Percentiles rank a stretch among this genome's conserved stretches.
These are phyloP conservation scores for Gonapodya prolifera DNA, from an alignment of 192 early-diverging fungal genomes.

Conservation along the genomic window DNA sequence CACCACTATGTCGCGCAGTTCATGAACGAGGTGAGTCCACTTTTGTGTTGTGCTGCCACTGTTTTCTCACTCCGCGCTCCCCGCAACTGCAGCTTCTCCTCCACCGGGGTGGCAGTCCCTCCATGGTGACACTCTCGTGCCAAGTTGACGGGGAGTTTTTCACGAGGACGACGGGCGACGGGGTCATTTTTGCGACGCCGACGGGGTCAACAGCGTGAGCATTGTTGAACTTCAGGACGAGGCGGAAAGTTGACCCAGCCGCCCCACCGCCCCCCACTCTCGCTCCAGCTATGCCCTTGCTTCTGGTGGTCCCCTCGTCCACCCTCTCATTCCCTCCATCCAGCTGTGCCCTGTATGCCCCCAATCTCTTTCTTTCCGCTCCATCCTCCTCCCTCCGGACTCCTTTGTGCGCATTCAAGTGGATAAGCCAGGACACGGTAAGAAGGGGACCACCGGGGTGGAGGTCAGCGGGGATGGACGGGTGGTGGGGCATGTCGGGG, in stretches of 20 bases:
- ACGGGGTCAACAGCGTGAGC: conserved; percentile 91
- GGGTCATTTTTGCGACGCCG: conserved; percentile 63
- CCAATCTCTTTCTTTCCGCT: conserved; percentile 68
- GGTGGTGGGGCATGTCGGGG: not conserved
- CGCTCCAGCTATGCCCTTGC: not conserved
- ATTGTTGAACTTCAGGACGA: too few species aligned
- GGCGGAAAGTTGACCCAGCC: too few species aligned
- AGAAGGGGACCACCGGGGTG: not conserved
- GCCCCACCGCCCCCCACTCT: not conserved
- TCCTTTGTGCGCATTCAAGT: conserved; percentile 51
- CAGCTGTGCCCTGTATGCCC: conserved; percentile 71
- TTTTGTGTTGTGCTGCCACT: not conserved
- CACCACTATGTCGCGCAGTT: conserved; percentile 15
- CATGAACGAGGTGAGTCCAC: conserved; percentile 71
- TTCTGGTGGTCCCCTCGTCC: conserved; percentile 63
- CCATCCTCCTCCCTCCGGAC: conserved; percentile 62
- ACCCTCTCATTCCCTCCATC: conserved; percentile 61
- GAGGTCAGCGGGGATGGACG: not conserved
- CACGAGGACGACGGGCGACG: conserved; percentile 23
- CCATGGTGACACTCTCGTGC: conserved; percentile 67
- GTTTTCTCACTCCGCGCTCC: not conserved
- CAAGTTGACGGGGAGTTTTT: conserved; percentile 67
- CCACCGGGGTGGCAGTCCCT: conserved; percentile 73
- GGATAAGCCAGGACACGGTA: conserved; percentile 4
- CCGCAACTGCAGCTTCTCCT: conserved; percentile 16